Base-by-base conservation (phyloP, 192 early-diverging fungal genomes). In the Funneliformis geosporum region DNA sequence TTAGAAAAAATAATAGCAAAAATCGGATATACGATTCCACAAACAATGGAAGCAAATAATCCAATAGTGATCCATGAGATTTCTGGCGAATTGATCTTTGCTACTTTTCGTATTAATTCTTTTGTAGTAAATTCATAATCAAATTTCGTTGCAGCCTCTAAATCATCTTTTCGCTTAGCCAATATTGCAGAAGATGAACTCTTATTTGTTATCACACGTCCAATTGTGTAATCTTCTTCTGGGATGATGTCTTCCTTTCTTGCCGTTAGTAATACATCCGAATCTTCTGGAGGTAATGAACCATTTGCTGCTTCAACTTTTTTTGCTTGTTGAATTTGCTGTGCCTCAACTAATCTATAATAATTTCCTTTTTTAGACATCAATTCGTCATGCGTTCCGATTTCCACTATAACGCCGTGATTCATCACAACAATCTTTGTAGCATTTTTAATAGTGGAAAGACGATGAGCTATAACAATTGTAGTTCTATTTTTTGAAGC, bases 401-500 rank as follows among this genome's bases (percentile, higher is more conserved):
- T 71, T 83, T 95, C 92, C 38, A 91, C 80, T 47, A 93, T 86
- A 8, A 80, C 46, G 28, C 92, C 92, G 81, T 89, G 74, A 83
- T 86, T 80, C 83, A 96, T 90, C 39, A 95, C 94, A 60, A 93
- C 91, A 78, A 97, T 97, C 44, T 89, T 81, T 80, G 95, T 90
- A 5, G 94, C 91, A 74, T 94, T 91, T 55, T 88, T 85, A 79
- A 97, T 91, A 44, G 96, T 97, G 68, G 93, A 94, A 62, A 97
- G 85, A 8, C 96, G 89, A 81, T 95, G 89, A 14, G 96, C 96
- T 77, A 97, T 90, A 0, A 93, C 91, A 77, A 97, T 94, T 60
- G 95, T 95, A 0, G 96, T 96, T 40, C 96, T 89, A 81, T 89
- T 88, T 50, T 85, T 79, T 1, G 90, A 74, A 10, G 92, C 93